Evolutionary conservation across 768 basidiomycete species (phyloP).

Genomic region (Kwoniella europaea): DNA sequence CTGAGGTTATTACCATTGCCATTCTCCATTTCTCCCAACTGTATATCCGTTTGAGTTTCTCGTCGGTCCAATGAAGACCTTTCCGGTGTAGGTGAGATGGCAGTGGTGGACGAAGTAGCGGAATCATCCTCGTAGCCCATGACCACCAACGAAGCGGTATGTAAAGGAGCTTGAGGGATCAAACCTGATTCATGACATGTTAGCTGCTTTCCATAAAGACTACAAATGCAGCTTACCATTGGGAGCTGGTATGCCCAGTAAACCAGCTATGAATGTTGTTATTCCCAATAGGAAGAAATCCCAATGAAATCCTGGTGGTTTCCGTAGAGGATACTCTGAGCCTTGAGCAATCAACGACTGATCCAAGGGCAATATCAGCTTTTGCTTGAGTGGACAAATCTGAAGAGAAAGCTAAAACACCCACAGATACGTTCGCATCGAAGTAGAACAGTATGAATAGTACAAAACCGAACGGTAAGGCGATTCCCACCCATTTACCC

Average conservation of each 20-base stretch:
- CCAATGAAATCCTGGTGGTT: slow-evolving; percentile 70
- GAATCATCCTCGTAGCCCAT: slow-evolving; percentile 61
- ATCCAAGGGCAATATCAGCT: neutral
- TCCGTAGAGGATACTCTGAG: slow-evolving; percentile 83
- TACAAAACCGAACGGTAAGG: slow-evolving; percentile 84
- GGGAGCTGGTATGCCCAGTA: slow-evolving; percentile 56
- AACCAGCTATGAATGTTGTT: slow-evolving; percentile 74
- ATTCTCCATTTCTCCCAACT: slow-evolving; percentile 34
- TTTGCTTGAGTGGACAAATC: neutral
- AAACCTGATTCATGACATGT: slow-evolving; percentile 49
- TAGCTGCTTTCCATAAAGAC: neutral
- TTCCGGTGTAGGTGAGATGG: slow-evolving; percentile 7
- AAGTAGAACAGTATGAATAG: slow-evolving; percentile 94
- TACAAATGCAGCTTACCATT: slow-evolving; percentile 37
- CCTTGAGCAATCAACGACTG: slow-evolving; percentile 92
- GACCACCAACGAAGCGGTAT: slow-evolving; percentile 78
- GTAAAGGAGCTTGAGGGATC: slow-evolving; percentile 77
- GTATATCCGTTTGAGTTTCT: slow-evolving; percentile 19
- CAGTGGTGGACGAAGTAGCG: slow-evolving; percentile 24
- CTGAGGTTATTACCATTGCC: slow-evolving; percentile 12
- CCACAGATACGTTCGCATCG: slow-evolving; percentile 88
- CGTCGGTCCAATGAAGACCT: slow-evolving; percentile 6
- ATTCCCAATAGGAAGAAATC: slow-evolving; percentile 91
- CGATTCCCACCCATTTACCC: slow-evolving; percentile 85
- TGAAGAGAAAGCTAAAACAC: slow-evolving; percentile 48